Evolutionary conservation across 1,139 yeast genomes (phyloP).

Genomic region (Scheffersomyces stambukii): DNA sequence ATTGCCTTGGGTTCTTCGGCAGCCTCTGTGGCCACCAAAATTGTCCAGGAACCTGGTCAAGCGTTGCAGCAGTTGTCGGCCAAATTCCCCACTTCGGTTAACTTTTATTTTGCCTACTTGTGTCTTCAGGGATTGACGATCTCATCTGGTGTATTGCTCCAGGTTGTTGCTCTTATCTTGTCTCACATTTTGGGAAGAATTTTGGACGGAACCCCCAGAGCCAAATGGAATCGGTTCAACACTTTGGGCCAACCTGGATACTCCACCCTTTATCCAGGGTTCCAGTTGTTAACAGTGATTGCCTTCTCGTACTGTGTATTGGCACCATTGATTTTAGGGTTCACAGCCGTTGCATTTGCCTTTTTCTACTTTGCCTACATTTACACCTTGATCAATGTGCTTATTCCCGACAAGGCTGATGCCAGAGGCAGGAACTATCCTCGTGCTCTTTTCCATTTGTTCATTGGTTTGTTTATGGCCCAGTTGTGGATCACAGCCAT

Average conservation of each 20-base stretch:
- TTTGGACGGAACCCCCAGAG: constrained; percentile 44
- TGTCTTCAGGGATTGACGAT: constrained; percentile 42
- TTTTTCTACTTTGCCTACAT: constrained; percentile 59
- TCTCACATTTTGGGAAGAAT: constrained; percentile 44
- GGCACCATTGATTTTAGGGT: constrained; percentile 45
- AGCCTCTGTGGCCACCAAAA: constrained; percentile 63
- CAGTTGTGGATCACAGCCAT: constrained; percentile 63
- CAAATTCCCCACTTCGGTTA: constrained; percentile 69
- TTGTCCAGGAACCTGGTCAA: constrained; percentile 49
- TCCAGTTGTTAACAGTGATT: constrained; percentile 36
- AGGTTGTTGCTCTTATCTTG: constrained; percentile 41
- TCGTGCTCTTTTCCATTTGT: constrained; percentile 60
- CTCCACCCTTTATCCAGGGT: constrained; percentile 37
- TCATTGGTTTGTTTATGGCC: constrained; percentile 62
- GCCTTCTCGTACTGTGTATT: constrained; percentile 39
- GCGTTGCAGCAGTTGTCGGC: constrained; percentile 56
- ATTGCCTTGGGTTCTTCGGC: constrained; percentile 76
- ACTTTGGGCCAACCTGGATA: constrained; percentile 42
- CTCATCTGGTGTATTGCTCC: constrained; percentile 36
- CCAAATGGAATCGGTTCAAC: constrained; percentile 43
- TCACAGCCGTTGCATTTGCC: constrained; percentile 41
- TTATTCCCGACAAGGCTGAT: constrained; percentile 50
- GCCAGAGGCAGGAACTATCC: constrained; percentile 67
- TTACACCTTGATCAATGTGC: constrained; percentile 52
- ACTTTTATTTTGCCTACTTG: constrained; percentile 57